Base-by-base conservation (phyloP, 108 stramenopile species). In the Nitzschia sp. region DNA sequence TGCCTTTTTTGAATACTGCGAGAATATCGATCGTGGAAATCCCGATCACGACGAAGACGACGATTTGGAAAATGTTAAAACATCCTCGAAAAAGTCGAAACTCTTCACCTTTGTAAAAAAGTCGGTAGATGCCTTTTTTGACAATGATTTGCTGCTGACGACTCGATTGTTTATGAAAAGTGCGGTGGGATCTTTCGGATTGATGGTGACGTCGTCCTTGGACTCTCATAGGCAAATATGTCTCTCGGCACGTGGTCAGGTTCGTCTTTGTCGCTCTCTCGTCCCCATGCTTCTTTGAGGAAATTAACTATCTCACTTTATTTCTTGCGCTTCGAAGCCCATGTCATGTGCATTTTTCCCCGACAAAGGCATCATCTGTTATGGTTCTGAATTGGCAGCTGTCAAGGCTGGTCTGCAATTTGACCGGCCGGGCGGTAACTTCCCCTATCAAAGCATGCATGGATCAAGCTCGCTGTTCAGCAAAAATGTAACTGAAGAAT, bases 171-270 rank as follows among this genome's bases (percentile, higher is more conserved):
- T 93, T 47, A 62, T 93, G 63, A 53, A 78, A 25, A 79, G 82
- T 60, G 92, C 92, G 28, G 78, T 80, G 23, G 92, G 92, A 35
- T 81, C 82, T 21, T 93, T 93, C 67, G 92, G 92, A 9, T 52
- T 93, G 30, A 55, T 60, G 34, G 77, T 87, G 36, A 68, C 75
- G 8, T 85, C 87, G 2, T 84, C 86, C 2, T 53, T 91, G 34
- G 92, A 92, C 79, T 75, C 88, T 13, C 72, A 86, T 52, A 59
- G 86, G 19, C 91, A 92, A 81, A 69, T 89, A 52, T 87, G 86
- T 63, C 56, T 92, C 63, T 88, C 88, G 19, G 91, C 91, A 17
- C 75, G 87, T 48, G 91, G 91, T n/a, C 91, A 92, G 68, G n/a
- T 82, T 83, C 50, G n/a, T 52, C 13, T 27, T 60, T 35, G 16